phyloP scores from a whole-genome alignment of 306 rosid genomes.

The Inga laurina region DNA sequence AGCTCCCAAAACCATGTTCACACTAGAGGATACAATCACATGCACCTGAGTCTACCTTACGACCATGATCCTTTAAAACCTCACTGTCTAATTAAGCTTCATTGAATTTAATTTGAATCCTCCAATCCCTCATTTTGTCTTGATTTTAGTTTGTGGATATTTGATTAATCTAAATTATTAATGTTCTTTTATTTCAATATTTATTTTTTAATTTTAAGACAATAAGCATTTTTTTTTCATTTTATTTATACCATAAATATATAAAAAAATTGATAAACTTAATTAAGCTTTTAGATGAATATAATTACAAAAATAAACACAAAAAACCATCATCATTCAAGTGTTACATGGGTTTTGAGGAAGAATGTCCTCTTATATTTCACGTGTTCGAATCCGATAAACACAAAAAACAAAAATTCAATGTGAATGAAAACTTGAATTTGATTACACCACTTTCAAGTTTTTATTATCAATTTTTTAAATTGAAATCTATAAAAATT shows the following conservation, averaged over 20 bases:
- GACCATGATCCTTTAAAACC: background rate
- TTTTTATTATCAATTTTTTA: background rate
- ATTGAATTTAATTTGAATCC: background rate
- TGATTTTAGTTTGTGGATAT: background rate
- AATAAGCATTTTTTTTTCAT: background rate
- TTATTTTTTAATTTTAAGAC: background rate
- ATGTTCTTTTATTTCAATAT: background rate
- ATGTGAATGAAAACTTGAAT: background rate
- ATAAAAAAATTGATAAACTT: background rate
- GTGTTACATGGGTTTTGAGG: no score
- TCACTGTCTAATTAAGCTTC: background rate
- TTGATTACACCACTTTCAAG: background rate
- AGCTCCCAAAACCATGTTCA: background rate
- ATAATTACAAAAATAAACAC: background rate
- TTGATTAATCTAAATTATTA: background rate
- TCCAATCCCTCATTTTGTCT: background rate
- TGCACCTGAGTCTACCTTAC: background rate
- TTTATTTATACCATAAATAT: background rate
- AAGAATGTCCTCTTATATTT: no score
- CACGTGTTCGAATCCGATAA: no score
- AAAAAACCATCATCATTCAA: no score
- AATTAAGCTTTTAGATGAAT: background rate
- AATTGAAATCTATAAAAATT: background rate
- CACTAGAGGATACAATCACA: background rate
- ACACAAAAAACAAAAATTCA: background rate